phyloP scores from a whole-genome alignment of 257 asterid species.

The Solanum rostratum region DNA sequence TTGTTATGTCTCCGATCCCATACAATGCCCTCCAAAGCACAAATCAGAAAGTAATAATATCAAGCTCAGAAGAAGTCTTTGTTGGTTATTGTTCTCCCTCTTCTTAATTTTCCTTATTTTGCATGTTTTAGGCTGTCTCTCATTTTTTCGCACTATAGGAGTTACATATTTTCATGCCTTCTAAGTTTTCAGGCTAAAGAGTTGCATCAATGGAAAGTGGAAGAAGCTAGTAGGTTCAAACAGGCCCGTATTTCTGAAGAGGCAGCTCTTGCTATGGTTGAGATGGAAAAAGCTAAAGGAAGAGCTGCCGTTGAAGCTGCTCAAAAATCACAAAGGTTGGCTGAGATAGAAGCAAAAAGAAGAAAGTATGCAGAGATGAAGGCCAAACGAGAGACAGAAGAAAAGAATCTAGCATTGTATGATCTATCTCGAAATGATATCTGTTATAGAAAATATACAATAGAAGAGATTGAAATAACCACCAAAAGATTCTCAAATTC shows the following conservation, averaged over 20 bases:
- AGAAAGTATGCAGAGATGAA: slow-evolving; percentile 9
- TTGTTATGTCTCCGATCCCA: not conserved
- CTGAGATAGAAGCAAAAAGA: slow-evolving; percentile 9
- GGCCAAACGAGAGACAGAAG: slow-evolving; percentile 3
- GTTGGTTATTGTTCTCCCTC: not conserved
- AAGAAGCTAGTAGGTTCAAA: slow-evolving; percentile 1
- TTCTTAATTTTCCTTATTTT: not conserved
- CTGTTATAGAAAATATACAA: slow-evolving; percentile 8
- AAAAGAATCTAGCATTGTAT: not conserved
- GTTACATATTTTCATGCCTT: not conserved
- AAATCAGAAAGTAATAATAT: not conserved
- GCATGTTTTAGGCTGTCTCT: not conserved
- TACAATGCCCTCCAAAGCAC: not conserved
- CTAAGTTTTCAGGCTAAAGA: slow-evolving; percentile 9
- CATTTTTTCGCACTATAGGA: not conserved
- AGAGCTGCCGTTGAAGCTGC: slow-evolving; percentile 10
- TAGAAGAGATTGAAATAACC: slow-evolving; percentile 13
- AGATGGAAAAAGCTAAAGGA: slow-evolving; percentile 9
- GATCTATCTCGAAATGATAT: not conserved
- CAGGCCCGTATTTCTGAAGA: slow-evolving; percentile 5
- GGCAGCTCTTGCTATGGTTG: slow-evolving; percentile 3
- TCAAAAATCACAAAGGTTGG: slow-evolving; percentile 7
- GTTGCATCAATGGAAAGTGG: slow-evolving; percentile 9
- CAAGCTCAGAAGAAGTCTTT: not conserved
- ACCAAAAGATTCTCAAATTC: slow-evolving; percentile 11